Base-by-base conservation (phyloP, 2,329 filamentous ascomycete species). In the Sarocladium brachiariae region DNA sequence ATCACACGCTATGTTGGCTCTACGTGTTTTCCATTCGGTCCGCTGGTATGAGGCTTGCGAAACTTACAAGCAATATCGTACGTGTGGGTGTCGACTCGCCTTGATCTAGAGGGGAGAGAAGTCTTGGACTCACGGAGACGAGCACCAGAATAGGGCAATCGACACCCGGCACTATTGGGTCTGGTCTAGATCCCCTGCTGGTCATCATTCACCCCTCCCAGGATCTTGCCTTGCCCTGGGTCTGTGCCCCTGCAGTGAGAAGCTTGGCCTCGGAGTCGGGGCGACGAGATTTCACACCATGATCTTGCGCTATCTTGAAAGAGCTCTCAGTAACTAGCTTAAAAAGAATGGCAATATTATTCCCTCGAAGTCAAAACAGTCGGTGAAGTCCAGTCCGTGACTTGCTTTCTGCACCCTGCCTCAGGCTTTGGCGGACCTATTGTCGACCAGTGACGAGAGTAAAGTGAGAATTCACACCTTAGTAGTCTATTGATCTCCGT, bases 211-310 rank as follows among this genome's bases (percentile, higher is more conserved):
- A 37, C 39, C 39, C 39, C 39, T 43, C 39, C 43, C 43, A n/a
- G n/a, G n/a, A n/a, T 25, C 16, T 24, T 24, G 21, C 35, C 35
- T 39, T 39, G 18, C 4, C 43, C 25, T 19, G 19, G 39, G 39
- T 25, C 39, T 18, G 39, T 24, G 39, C 39, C 21, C 13, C n/a
- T 43, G 39, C n/a, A 25, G 39, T 43, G 16, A 43, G 39, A 43
- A 43, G 39, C 39, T 43, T 43, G 39, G 39, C 39, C 13, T 37
- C n/a, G n/a, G n/a, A n/a, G n/a, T n/a, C n/a, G n/a, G n/a, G n/a
- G n/a, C n/a, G n/a, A n/a, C n/a, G n/a, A n/a, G n/a, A n/a, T n/a
- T n/a, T n/a, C n/a, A n/a, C n/a, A n/a, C n/a, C n/a, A n/a, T n/a
- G n/a, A n/a, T n/a, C n/a, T n/a, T n/a, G n/a, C n/a, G n/a, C n/a